Conservation (phyloP, 495 filamentous ascomycete genomes). For the Trichodelitschia bisporula region DNA sequence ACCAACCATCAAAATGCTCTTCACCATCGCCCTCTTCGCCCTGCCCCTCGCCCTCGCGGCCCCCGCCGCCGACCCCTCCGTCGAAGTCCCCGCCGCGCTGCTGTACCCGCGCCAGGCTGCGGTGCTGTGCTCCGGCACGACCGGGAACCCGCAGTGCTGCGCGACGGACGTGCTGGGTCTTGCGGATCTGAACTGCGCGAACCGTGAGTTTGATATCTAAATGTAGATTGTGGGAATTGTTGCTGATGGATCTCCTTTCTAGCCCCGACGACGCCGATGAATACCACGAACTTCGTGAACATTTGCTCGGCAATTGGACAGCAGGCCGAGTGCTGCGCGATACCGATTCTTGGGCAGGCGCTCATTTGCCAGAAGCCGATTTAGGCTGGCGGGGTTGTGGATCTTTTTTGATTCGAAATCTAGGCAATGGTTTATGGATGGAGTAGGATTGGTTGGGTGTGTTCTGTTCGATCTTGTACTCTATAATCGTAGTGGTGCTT, state of each 20-base stretch:
- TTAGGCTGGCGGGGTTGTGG: no score
- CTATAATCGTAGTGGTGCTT: no score
- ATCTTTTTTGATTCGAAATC: no score
- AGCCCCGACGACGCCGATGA: conserved; percentile 7
- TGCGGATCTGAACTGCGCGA: conserved; percentile 21
- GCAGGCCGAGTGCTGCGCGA: conserved; percentile 17
- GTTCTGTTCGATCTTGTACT: no score
- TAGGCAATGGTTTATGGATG: no score
- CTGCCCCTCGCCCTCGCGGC: no score
- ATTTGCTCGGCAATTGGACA: conserved; percentile 15
- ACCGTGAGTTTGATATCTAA: conserved; percentile 14
- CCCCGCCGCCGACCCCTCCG: no score
- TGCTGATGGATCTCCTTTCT: background rate
- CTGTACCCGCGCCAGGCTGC: background rate
- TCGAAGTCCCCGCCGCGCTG: background rate
- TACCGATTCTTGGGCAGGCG: conserved; percentile 7
- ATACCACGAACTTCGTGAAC: conserved; percentile 8
- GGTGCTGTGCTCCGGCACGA: conserved; percentile 5
- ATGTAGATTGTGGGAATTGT: background rate
- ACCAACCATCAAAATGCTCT: no score
- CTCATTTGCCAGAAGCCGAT: background rate
- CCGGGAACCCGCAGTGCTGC: conserved; percentile 17
- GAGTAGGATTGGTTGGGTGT: no score
- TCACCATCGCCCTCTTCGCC: no score
- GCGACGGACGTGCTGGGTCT: conserved; percentile 22